These are phyloP conservation scores for Solanum boliviense DNA, from an alignment of 257 asterid species.

Conservation along the genomic window DNA sequence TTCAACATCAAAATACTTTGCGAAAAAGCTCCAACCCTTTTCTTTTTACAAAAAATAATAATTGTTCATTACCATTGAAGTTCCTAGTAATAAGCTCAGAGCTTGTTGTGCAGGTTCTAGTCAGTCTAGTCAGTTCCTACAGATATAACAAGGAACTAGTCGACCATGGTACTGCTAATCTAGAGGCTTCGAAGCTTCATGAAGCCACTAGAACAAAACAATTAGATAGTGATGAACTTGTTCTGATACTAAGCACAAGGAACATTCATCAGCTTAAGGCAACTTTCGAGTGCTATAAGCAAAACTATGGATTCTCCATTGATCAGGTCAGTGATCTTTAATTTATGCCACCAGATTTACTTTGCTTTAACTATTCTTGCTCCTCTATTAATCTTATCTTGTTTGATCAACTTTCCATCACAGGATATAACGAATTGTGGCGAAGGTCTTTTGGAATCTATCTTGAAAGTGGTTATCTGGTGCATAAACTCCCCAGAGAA, in stretches of 20 bases:
- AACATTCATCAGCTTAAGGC: constrained; percentile 55
- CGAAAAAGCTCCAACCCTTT: neutral
- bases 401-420: neutral
- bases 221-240: constrained; percentile 33
- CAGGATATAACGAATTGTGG: constrained; percentile 55
- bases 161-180: constrained; percentile 32
- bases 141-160: constrained; percentile 52
- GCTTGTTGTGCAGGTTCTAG: constrained; percentile 37
- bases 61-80: neutral
- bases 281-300: constrained; percentile 52
- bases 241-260: constrained; percentile 46
- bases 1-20: neutral
- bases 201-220: constrained; percentile 36
- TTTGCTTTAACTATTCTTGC: neutral
- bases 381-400: neutral
- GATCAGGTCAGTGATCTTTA: constrained; percentile 30
- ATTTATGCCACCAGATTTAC: neutral
- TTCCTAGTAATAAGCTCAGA: neutral
- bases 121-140: constrained; percentile 56
- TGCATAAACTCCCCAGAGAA: constrained; percentile 62
- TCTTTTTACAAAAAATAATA: neutral
- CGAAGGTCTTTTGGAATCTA: constrained; percentile 33
- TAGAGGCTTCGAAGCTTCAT: constrained; percentile 49
- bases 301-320: constrained; percentile 40
- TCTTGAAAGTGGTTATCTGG: constrained; percentile 50